Evolutionary conservation across 2,329 filamentous ascomycete species (phyloP), one percentile per base, ranked within the genome.

Genomic region (Cordyceps javanica): DNA sequence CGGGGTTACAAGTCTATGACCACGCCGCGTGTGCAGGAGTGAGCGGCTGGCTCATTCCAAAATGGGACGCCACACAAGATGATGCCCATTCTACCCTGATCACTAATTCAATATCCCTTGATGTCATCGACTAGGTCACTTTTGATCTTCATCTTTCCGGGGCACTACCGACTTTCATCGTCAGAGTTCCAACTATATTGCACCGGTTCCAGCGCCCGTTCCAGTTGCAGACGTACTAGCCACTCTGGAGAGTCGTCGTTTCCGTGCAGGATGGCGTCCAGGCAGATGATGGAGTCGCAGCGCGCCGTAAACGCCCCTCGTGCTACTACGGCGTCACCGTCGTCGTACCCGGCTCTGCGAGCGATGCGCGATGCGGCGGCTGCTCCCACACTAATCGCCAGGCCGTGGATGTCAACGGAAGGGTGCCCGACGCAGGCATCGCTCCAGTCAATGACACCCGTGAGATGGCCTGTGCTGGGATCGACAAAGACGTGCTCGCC

Each of bases 291-390:
- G 3, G 45, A 36, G 6, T 50, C 36, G 42, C 57, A 59, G 8
- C 57, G 41, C 36, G 57, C 57, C 14, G 79, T 26, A 13, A 50
- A 49, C 2, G 21, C 16, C 5, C 57, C 57, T 0, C 50, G 19
- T 2, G 34, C 49, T 11, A 45, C 28, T 2, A 50, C 28, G 11
- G 32, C 11, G 5, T 30, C 19, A 8, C 21, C 36, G 13, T 59
- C 50, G n/a, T 51, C 51, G 5, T 44, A 50, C 4, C 8, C 11
- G n/a, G 19, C 32, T 5, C n/a, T n/a, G n/a, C n/a, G n/a, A n/a
- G 39, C 57, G 26, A 54, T 44, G 11, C 57, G 41, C 7, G 42
- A 26, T 13, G 57, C 41, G 6, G 42, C 50, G n/a, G 50, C 21
- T 5, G 57, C 50, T 32, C 57, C 57, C 13, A 58, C 52, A 28